phyloP scores from a whole-genome alignment of 805 yeast species.

The Pachysolen tannophilus region DNA sequence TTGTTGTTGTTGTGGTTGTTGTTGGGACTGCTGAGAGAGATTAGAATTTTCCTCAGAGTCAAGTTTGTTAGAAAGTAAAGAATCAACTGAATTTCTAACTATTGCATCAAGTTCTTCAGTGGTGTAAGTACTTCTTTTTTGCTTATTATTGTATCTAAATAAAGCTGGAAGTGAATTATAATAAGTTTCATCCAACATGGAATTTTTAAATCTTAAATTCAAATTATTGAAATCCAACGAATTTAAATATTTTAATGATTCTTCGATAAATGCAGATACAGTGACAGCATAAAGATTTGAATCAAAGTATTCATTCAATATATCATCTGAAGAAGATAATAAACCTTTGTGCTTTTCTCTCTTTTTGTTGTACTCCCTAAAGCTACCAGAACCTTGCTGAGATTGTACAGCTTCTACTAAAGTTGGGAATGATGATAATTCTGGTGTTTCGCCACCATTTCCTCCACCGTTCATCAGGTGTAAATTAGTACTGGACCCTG shows the following conservation, averaged over 20 bases:
- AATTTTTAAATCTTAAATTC: constrained; percentile 2
- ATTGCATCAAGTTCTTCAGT: too few species aligned
- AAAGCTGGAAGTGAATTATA: constrained; percentile 3
- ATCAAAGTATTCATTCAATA: constrained; percentile 1
- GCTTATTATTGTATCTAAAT: constrained; percentile 2
- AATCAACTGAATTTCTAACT: constrained; percentile 5
- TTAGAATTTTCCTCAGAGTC: not conserved
- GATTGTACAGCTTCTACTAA: constrained; percentile 33
- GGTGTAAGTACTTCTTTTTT: too few species aligned
- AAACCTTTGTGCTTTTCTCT: constrained; percentile 8
- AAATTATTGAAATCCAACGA: constrained; percentile 7
- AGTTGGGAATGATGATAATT: constrained; percentile 47
- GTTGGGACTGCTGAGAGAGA: constrained; percentile 14
- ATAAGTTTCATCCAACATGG: not conserved
- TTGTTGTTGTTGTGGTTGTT: constrained; percentile 12
- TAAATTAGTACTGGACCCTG: constrained; percentile 12
- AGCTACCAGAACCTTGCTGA: constrained; percentile 18
- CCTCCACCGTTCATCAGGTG: constrained; percentile 1
- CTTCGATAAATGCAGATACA: constrained; percentile 1
- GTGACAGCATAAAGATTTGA: constrained; percentile 1
- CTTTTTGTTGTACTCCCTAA: constrained; percentile 19
- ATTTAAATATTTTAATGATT: constrained; percentile 4
- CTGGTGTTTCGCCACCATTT: too few species aligned
- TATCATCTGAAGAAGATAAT: not conserved
- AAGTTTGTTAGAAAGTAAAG: constrained; percentile 1